Base-by-base conservation (phyloP, 495 filamentous ascomycete genomes). In the Hamigera avellanea region DNA sequence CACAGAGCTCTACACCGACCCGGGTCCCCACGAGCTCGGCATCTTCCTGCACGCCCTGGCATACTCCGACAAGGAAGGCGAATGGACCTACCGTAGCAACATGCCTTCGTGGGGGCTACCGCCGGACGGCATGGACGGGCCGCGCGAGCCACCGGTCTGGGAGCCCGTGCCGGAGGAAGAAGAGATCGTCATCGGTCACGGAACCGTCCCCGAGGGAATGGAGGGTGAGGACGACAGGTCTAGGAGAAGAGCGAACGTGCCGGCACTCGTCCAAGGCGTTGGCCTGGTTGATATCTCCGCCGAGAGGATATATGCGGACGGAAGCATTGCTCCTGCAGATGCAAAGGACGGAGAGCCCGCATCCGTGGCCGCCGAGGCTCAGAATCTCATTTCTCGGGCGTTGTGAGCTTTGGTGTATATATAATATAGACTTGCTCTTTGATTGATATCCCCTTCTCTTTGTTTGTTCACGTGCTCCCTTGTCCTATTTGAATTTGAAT, bases 21-120 rank as follows among this genome's bases (percentile, higher is more conserved):
- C 91, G 0, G 85, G 87, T 1, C 47, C 64, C 8, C 86, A 95
- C 45, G 91, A 98, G 65, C 67, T 98, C 14, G 84, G 83, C 2
- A 81, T 98, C 36, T 98, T 86, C 71, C 63, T 98, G 32, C 91
- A 98, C 62, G 89, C 89, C 23, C 76, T 80, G 37, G 74, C 82
- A 19, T 98, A 98, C 51, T 80, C 86, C 33, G 85, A 86, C 57
- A 69, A 69, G 13, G 72, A 76, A 7, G 89, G 86, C 6, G 61
- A 67, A 12, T 98, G 91, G 91, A 73, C 73, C 27, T 96, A 95
- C 57, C 73, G 80, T 51, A 94, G 87, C 42, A 69, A 73, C 15
- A 66, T 95, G 54, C 93, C 91, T 5, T 61, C 59, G 7, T 98
- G 91, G 91, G 91, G 84, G 19, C 52, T 87, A 35, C 86, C 87